Evolutionary conservation across 768 basidiomycete species (phyloP).

Genomic region (Collybia sordida): DNA sequence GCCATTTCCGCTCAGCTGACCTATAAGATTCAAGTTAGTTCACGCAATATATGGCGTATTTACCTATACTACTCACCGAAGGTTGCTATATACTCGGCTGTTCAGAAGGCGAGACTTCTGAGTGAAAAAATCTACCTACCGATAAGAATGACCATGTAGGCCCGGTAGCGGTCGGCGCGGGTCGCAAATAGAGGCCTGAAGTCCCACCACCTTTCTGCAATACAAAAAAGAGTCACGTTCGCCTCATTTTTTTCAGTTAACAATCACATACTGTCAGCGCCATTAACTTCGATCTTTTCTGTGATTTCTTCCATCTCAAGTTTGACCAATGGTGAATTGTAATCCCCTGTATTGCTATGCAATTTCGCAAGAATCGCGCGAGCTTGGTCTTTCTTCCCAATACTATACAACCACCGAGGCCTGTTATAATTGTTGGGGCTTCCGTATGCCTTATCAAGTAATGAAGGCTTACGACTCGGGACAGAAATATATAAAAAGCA

Average conservation of each 20-base stretch:
- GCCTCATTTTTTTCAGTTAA: not conserved
- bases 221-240: not conserved
- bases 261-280: slow-evolving; percentile 42
- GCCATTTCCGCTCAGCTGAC: slow-evolving; percentile 49
- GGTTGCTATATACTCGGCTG: slow-evolving; percentile 13
- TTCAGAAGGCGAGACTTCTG: not conserved
- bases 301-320: slow-evolving; percentile 54
- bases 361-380: slow-evolving; percentile 42
- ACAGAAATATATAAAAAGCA: slow-evolving; percentile 43
- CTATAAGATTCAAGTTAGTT: slow-evolving; percentile 16
- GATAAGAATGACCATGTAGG: slow-evolving; percentile 52
- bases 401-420: slow-evolving; percentile 53
- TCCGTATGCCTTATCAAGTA: not conserved
- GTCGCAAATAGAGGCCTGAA: slow-evolving; percentile 51
- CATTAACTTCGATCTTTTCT: slow-evolving; percentile 46
- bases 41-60: no score
- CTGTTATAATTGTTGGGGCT: slow-evolving; percentile 17
- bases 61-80: slow-evolving; percentile 15
- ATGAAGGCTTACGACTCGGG: slow-evolving; percentile 43
- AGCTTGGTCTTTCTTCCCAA: slow-evolving; percentile 42
- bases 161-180: slow-evolving; percentile 44
- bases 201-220: slow-evolving; percentile 50
- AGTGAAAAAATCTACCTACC: slow-evolving; percentile 21
- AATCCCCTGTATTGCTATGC: slow-evolving; percentile 45
- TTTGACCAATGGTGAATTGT: slow-evolving; percentile 47